These are phyloP conservation scores for Pinus albicaulis DNA, from an alignment of 75 land plant genomes.

Conservation along the genomic window DNA sequence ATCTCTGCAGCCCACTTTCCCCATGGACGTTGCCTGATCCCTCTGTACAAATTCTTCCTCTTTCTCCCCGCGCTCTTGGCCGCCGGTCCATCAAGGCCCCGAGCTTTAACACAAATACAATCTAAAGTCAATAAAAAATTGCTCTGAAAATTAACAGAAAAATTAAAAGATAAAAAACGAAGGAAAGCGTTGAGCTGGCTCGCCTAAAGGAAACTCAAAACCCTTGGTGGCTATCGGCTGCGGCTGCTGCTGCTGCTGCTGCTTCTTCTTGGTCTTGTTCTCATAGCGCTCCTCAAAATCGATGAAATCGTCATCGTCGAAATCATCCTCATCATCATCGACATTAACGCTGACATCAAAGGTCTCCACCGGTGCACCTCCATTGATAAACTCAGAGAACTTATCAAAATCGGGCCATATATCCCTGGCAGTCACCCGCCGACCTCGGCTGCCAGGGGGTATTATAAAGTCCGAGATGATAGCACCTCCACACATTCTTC, in stretches of 20 bases:
- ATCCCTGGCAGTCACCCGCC: background rate
- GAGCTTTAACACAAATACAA: background rate
- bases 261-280: background rate
- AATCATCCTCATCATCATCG: background rate
- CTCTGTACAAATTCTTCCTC: conserved; percentile 15
- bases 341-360: background rate
- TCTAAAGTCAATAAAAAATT: background rate
- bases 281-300: background rate
- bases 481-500: conserved; percentile 10
- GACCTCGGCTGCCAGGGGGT: background rate
- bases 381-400: conserved; percentile 7
- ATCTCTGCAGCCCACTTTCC: conserved; percentile 35
- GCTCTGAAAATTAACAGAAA: background rate
- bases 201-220: background rate
- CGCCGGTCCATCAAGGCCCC: background rate
- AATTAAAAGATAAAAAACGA: background rate
- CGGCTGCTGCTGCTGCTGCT: no score
- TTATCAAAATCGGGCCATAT: conserved; percentile 8
- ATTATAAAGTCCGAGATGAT: conserved; percentile 5
- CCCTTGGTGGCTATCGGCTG: background rate
- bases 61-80: conserved; percentile 4
- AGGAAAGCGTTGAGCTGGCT: background rate
- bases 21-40: conserved; percentile 50
- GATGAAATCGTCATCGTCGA: background rate
- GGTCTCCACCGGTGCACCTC: background rate